Evolutionary conservation across 2,329 filamentous ascomycete species (phyloP), one percentile per base, ranked within the genome.

Genomic region (Aspergillus awamori): DNA sequence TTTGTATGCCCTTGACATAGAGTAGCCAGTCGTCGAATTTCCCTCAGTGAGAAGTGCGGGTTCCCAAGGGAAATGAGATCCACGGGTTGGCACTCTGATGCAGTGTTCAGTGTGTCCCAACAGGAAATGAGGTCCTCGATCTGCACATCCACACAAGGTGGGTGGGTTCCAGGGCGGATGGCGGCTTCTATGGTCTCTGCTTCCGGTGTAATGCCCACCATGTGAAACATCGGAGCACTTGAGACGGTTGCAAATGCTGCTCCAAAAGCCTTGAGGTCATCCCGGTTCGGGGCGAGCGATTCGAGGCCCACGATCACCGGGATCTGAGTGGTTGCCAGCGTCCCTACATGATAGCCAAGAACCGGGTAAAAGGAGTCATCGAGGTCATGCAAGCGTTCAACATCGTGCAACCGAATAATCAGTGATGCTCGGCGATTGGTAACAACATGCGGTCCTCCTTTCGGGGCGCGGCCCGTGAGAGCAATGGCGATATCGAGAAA

Each of bases 151-250:
- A 30, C 8, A 24, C 8, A 43, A 8, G 3, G 38, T 8, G 22
- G 6, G 15, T 45, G 2, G 36, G 13, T 33, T 43, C 8, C 30
- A 1, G 5, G 33, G 2, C 17, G 47, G 28, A 45, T 28, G 1
- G 62, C 59, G 8, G 59, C 47, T 10, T 54, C 57, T 1, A 47
- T 11, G 4, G 20, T 33, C n/a, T 56, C 56, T 28, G 76, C 74
- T 62, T 81, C 80, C 0, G 77, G 75, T 0, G 79, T 81, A 2
- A 81, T 59, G 0, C 75, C 78, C 0, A 62, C 60, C 2, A 82
- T 77, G 47, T 81, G 80, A 55, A 81, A 82, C 79, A 81, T 81
- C 0, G 79, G 72, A 0, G 80, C 77, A 10, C 72, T 75, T 0
- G 78, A 73, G 1, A 70, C 74, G 0, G 79, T 82, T 0, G 78